Percentiles rank a stretch among this genome's conserved stretches.
Conservation (phyloP, 495 filamentous ascomycete species). For the Neurospora sp. region DNA sequence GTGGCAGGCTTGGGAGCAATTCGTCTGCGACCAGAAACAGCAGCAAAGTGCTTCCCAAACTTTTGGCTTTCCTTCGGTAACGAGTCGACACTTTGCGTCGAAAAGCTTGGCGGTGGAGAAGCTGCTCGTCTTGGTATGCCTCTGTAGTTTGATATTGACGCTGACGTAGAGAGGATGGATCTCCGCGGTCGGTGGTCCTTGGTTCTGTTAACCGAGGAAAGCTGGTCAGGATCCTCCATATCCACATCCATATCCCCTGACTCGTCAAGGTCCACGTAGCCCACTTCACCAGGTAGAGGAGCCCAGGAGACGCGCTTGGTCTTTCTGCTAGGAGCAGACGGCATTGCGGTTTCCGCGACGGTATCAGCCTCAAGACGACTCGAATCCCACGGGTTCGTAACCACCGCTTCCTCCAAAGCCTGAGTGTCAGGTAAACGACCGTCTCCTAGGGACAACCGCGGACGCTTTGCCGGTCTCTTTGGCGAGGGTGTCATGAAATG, state of each 20-base stretch:
- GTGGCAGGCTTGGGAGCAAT: neutral
- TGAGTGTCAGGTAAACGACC: slow-evolving; percentile 17
- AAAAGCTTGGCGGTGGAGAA: slow-evolving; percentile 16
- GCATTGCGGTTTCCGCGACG: neutral
- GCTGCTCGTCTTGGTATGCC: neutral
- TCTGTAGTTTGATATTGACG: neutral
- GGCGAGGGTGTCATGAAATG: slow-evolving; percentile 22
- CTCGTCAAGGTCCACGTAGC: neutral
- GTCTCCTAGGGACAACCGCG: neutral
- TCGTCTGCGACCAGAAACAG: slow-evolving; percentile 13
- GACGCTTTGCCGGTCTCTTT: slow-evolving; percentile 4
- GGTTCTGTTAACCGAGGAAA: neutral
- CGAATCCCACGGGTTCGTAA: slow-evolving; percentile 18
- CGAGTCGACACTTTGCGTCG: neutral
- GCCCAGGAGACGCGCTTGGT: slow-evolving; percentile 22
- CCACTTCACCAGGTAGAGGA: slow-evolving; percentile 13
- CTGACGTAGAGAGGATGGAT: neutral
- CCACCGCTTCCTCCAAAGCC: slow-evolving; percentile 12
- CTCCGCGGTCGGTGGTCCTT: neutral
- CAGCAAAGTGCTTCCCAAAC: slow-evolving; percentile 27
- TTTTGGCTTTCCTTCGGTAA: slow-evolving; percentile 10
- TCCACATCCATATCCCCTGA: neutral
- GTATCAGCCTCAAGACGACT: neutral
- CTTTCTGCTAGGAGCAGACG: neutral
- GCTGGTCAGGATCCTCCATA: neutral